Conservation (phyloP, 2,329 filamentous ascomycete genomes). For the Microsporum canis region DNA sequence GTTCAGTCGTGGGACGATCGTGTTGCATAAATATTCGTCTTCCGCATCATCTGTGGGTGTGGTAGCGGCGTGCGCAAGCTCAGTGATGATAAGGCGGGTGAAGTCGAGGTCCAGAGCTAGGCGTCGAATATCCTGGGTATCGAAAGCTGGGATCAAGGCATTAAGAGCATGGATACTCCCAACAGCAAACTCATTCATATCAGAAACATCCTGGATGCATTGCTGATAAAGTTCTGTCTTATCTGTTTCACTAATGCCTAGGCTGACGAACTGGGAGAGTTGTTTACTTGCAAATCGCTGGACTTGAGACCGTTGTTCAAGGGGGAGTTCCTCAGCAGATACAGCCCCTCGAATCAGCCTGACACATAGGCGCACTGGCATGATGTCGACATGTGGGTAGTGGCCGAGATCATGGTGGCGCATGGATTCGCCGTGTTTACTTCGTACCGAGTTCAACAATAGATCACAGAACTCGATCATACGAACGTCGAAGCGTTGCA, state of each 20-base stretch:
- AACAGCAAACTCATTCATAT: conserved; percentile 51
- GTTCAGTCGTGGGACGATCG: conserved; percentile 46
- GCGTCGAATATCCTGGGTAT: conserved; percentile 43
- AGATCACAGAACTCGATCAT: conserved; percentile 53
- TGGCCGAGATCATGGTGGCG: conserved; percentile 17
- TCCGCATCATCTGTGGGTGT: conserved; percentile 34
- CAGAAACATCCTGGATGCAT: conserved; percentile 58
- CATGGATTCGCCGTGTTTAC: conserved; percentile 31
- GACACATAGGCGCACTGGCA: conserved; percentile 47
- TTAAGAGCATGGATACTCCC: conserved; percentile 61
- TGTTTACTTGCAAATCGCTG: conserved; percentile 53
- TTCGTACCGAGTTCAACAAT: conserved; percentile 42
- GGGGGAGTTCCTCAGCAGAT: conserved; percentile 41
- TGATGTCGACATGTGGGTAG: conserved; percentile 26
- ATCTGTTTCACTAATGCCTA: conserved; percentile 45
- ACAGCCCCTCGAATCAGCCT: conserved; percentile 63
- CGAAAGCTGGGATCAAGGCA: conserved; percentile 31
- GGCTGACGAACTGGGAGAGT: conserved; percentile 49
- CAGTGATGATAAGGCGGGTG: conserved; percentile 50
- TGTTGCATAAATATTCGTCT: conserved; percentile 30
- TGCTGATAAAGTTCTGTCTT: conserved; percentile 52
- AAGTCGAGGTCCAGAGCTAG: conserved; percentile 52
- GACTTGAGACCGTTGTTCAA: conserved; percentile 50
- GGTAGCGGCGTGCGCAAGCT: conserved; percentile 48
- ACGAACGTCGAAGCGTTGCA: conserved; percentile 50